Evolutionary conservation across 2,329 filamentous ascomycete genomes (phyloP), one percentile per base, ranked within the genome.

Genomic region (Penicillium brevicompactum): DNA sequence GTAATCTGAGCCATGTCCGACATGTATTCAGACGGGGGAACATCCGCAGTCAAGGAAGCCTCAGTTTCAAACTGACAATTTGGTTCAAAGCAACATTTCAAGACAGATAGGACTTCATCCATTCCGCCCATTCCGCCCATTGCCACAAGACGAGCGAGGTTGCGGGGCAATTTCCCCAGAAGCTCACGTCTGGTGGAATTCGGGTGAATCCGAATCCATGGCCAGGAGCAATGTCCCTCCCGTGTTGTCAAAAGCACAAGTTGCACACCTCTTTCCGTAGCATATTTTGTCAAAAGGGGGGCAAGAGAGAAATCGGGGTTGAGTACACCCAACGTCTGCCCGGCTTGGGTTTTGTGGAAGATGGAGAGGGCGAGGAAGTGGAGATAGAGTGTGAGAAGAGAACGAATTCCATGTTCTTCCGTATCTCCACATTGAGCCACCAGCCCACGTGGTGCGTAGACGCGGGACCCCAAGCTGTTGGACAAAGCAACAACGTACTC

Each of bases 281-380:
- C 58, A 27, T 61, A 51, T 13, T 58, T 47, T 10, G 37, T 53
- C 13, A 65, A 22, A 8, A 56, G 51, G 0, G 56, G 40, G 4
- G 58, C 49, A 1, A 65, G n/a, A 1, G 62, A 60, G n/a, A 60
- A 63, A 5, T 63, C 62, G 1, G 60, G 55, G 9, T 65, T 60
- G 8, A 65, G n/a, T 6, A 64, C 55, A 3, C 46, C 62, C 9
- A 65, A 16, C 0, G 32, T 34, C 5, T 31, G 52, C 4, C 63
- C 63, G 1, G 58, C 44, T 1, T 31, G 31, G 2, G 59, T 40
- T 4, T 55, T 42, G 0, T 53, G 46, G 5, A 63, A 9, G 14
- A 63, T 45, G 9, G 60, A 53, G 3, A 55, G 38, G 21, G 49
- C 48, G 2, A 65, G 30, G 16, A 65, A 49, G 24, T 63, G 40